Conservation (phyloP, 371 early-diverging fungal genomes). For the Vairimorpha necatrix region DNA sequence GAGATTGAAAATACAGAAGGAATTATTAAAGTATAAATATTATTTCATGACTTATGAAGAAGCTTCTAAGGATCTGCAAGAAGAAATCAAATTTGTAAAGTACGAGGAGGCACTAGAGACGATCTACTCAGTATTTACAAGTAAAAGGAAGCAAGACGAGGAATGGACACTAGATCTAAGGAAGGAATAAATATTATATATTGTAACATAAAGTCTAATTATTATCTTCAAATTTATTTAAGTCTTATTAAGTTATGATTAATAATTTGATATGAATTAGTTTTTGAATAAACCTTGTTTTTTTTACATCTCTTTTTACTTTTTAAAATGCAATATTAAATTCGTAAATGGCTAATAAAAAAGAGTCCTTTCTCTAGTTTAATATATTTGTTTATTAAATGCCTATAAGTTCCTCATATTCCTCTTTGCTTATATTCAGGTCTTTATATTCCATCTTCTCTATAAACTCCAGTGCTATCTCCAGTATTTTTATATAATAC, state of each 20-base stretch:
- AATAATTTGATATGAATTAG: no score
- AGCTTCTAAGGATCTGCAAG: not conserved
- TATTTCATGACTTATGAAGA: constrained; percentile 8
- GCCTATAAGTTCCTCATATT: constrained; percentile 35
- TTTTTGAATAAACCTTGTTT: no score
- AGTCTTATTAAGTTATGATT: no score
- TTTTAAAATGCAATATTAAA: no score
- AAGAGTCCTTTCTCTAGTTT: no score
- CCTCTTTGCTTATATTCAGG: constrained; percentile 43
- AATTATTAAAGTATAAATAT: not conserved
- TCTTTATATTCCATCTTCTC: constrained; percentile 51
- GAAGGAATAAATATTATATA: constrained; percentile 4
- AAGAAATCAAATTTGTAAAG: not conserved
- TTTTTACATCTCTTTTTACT: no score
- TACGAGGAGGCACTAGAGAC: not conserved
- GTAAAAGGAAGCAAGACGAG: not conserved
- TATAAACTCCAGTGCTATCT: constrained; percentile 46
- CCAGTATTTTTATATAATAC: constrained; percentile 41
- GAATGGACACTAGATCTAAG: not conserved
- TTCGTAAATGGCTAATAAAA: no score
- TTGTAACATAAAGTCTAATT: no score
- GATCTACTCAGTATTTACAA: not conserved
- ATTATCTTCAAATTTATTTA: no score
- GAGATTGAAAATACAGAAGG: constrained; percentile 2
- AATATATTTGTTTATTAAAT: not conserved